phyloP scores from a whole-genome alignment of 2,329 filamentous ascomycete genomes.

The Cladosporium sp. region DNA sequence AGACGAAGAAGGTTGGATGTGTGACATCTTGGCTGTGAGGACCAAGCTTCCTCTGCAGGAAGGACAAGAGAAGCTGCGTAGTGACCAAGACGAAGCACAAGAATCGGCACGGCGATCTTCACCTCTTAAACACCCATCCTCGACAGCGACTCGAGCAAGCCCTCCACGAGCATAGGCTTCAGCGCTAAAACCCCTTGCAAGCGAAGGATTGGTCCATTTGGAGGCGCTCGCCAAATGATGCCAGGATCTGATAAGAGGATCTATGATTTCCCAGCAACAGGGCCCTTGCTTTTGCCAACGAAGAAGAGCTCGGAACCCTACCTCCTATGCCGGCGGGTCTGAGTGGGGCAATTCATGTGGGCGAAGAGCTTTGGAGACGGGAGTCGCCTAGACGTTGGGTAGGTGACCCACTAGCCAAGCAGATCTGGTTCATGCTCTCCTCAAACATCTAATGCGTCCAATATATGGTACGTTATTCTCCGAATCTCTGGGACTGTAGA shows the following conservation, averaged over 20 bases:
- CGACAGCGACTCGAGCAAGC: neutral
- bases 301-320: neutral
- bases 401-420: slow-evolving; percentile 6
- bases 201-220: slow-evolving; percentile 8
- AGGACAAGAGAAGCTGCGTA: slow-evolving; percentile 9
- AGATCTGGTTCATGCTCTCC: slow-evolving; percentile 1
- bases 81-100: slow-evolving; percentile 6
- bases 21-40: slow-evolving; percentile 14
- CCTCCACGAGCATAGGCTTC: neutral
- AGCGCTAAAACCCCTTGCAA: slow-evolving; percentile 8
- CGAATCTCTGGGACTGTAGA: neutral
- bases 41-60: slow-evolving; percentile 6
- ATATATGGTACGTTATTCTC: slow-evolving; percentile 13
- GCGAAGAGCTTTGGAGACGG: slow-evolving; percentile 4
- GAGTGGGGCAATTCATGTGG: slow-evolving; percentile 1
- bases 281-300: neutral
- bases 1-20: neutral
- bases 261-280: neutral
- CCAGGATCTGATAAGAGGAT: slow-evolving; percentile 19
- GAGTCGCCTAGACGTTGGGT: slow-evolving; percentile 3
- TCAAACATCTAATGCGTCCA: neutral
- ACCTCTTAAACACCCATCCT: slow-evolving; percentile 11
- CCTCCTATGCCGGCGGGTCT: slow-evolving; percentile 16
- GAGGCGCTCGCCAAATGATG: slow-evolving; percentile 10
- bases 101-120: slow-evolving; percentile 13